Percentiles rank a stretch among this genome's conserved stretches.
Evolutionary conservation across 2,329 filamentous ascomycete species (phyloP).

Genomic region (Fusarium bulbicola): DNA sequence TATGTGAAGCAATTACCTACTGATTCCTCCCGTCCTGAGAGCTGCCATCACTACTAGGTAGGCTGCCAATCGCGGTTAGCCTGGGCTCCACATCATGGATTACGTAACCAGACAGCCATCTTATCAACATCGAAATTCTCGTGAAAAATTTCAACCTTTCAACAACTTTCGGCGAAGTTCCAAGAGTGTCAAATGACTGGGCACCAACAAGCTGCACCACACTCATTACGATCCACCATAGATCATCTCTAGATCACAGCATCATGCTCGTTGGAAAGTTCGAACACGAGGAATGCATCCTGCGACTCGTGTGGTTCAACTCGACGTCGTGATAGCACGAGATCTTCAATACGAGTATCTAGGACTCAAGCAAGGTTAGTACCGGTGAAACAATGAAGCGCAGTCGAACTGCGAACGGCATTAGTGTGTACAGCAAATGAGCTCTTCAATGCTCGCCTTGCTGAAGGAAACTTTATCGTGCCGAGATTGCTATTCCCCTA

Average conservation of each 20-base stretch:
- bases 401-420: constrained; percentile 52
- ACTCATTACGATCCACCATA: neutral
- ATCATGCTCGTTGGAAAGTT: neutral
- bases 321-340: constrained; percentile 8
- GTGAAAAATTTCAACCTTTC: constrained; percentile 24
- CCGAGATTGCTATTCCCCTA: constrained; percentile 60
- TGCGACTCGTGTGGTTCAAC: constrained; percentile 5
- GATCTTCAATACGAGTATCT: constrained; percentile 24
- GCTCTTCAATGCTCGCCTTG: constrained; percentile 60
- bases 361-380: constrained; percentile 14
- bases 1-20: neutral
- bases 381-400: constrained; percentile 31
- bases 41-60: too few relatives aligned
- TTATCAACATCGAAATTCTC: constrained; percentile 19
- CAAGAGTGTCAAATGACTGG: neutral
- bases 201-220: neutral
- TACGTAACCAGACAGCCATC: constrained; percentile 31
- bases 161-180: neutral
- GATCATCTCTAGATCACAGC: constrained; percentile 1
- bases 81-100: neutral
- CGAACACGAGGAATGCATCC: neutral
- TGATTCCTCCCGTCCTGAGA: too few relatives aligned
- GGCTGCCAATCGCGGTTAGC: neutral
- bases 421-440: constrained; percentile 69
- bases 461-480: constrained; percentile 67